Evolutionary conservation across 768 basidiomycete species (phyloP), one percentile per base, ranked within the genome.

Genomic region (Lentinula guzmanii): DNA sequence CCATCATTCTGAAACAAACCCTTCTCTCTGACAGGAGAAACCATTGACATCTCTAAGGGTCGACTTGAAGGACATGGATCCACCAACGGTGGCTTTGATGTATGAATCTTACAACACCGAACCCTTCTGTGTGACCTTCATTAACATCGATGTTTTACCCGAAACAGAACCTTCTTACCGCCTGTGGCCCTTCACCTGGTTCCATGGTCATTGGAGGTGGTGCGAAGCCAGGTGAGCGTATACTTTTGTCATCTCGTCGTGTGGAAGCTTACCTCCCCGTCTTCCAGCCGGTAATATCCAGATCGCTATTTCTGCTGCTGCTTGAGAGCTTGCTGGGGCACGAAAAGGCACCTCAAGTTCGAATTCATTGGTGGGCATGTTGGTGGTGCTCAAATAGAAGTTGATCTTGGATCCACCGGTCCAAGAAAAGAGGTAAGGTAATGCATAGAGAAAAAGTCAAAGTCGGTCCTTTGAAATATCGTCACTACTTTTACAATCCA

Each of bases 151-250:
- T 41, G 34, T 24, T n/a, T 43, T 28, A 13, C 16, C 34, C 4
- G 5, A 31, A 18, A 16, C 46, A 67, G 66, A 67, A 67, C 57
- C 66, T 67, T 39, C 62, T 67, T 24, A 64, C 64, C 0, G 66
- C 66, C 1, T 67, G 66, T 52, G 66, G 66, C n/a, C 54, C 66
- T 45, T 65, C 66, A 9, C 66, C 66, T 3, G 66, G 66, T 46
- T 64, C 66, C 33, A 65, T 67, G 64, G 39, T 67, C 63, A 67
- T 67, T 21, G 66, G 66, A 9, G 66, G 66, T n/a, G 66, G 66
- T 34, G 43, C 66, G 0, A 34, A 55, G 2, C 48, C 46, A 16
- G 34, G 56, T 58, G 28, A 43, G 56, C 31, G n/a, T 28, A 35
- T 9, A 2, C 31, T 16, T 9, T 34, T 16, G 4, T 4, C 15